These are phyloP conservation scores for Colletotrichum echinochloae DNA, from an alignment of 2,329 filamentous ascomycete species.

Conservation along the genomic window DNA sequence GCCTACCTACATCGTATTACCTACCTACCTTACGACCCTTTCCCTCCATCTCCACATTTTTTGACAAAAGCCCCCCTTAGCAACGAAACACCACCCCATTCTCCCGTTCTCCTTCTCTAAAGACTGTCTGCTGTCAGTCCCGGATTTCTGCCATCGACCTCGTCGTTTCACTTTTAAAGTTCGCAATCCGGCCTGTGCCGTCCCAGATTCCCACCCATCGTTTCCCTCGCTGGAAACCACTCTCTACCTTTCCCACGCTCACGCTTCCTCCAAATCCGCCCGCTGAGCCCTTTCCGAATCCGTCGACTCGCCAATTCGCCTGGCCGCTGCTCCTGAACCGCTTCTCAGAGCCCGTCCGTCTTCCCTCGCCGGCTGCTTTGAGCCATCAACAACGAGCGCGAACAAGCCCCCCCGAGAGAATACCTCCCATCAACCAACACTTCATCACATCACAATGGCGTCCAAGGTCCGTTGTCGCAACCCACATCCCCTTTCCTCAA, in stretches of 20 bases:
- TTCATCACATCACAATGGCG: constrained; percentile 50
- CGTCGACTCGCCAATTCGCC: constrained; percentile 14
- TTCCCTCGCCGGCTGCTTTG: constrained; percentile 8
- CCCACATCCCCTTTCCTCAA: not conserved
- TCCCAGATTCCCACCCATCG: constrained; percentile 38
- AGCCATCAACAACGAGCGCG: constrained; percentile 33
- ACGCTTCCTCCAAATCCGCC: constrained; percentile 2
- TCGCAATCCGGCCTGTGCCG: constrained; percentile 41
- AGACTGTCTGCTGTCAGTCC: constrained; percentile 41
- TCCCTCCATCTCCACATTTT: constrained; percentile 41
- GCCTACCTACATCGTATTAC: no score
- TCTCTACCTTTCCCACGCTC: constrained; percentile 7
- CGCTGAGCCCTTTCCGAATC: constrained; percentile 25
- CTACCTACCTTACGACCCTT: constrained; percentile 24
- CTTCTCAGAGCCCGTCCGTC: constrained; percentile 23
- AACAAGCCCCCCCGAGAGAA: constrained; percentile 14
- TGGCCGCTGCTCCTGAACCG: constrained; percentile 16
- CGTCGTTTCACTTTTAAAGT: constrained; percentile 41
- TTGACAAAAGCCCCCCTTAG: constrained; percentile 41
- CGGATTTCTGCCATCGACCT: constrained; percentile 40
- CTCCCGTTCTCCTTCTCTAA: constrained; percentile 41
- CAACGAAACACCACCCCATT: constrained; percentile 42
- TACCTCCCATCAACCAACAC: constrained; percentile 13
- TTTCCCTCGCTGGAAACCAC: constrained; percentile 35
- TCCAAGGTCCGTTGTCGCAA: constrained; percentile 50